Conservation (phyloP, 257 asterid genomes). For the Jaltomata sinuosa region DNA sequence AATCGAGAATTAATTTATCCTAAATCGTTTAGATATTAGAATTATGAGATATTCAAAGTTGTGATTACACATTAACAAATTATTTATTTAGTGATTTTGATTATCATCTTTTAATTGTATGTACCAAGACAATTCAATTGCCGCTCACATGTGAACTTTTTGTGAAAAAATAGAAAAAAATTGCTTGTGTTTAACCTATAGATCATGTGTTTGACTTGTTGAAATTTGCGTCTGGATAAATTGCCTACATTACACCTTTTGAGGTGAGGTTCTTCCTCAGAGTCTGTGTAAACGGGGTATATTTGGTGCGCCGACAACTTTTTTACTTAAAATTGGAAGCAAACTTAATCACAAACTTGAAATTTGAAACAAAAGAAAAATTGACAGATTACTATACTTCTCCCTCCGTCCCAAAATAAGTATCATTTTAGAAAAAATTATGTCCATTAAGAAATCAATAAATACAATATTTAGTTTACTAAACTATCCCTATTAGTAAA, state of each 20-base stretch:
- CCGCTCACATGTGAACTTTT: neutral
- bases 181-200: too few relatives aligned
- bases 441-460: neutral
- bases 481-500: neutral
- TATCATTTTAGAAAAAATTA: neutral
- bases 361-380: neutral
- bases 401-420: neutral
- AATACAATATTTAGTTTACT: neutral
- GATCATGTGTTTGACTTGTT: too few relatives aligned
- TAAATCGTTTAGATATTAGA: neutral
- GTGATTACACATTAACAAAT: neutral
- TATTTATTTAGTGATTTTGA: neutral
- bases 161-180: too few relatives aligned
- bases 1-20: neutral
- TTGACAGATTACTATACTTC: neutral
- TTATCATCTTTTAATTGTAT: neutral
- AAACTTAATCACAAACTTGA: neutral
- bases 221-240: neutral
- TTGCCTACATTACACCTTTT: fast-evolving
- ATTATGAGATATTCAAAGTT: neutral
- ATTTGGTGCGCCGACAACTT: neutral
- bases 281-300: neutral
- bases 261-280: neutral
- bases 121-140: neutral
- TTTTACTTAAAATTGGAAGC: neutral